Evolutionary conservation across 2,329 filamentous ascomycete species (phyloP), one percentile per base, ranked within the genome.

Genomic region (Metarhizium rileyi): DNA sequence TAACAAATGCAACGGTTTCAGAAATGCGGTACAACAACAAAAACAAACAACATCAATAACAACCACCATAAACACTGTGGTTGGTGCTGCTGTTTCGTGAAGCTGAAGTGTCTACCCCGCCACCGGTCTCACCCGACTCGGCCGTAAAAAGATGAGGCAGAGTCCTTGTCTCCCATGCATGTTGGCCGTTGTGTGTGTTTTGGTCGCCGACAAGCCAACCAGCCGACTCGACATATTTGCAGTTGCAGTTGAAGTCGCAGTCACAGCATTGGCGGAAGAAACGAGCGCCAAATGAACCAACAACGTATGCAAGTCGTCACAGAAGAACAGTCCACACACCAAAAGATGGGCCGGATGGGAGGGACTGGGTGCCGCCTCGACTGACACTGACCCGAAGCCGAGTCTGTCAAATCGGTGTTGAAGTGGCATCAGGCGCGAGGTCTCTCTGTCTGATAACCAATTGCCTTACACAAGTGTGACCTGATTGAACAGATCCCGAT

Each of bases 101-200:
- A 14, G 10, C 42, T 20, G 33, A 22, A 26, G 16, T 26, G 8
- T 30, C 16, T 26, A 4, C 26, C 42, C 18, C 42, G 26, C 42
- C 26, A 27, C 20, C 22, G 14, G 38, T 23, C 20, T 25, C 23
- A 14, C 44, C 38, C 49, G 49, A 47, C 45, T 48, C 45, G 41
- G 45, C 49, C 41, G 45, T 33, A 23, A 44, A 30, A 35, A 38
- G 10, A 38, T 16, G 20, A 42, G 38, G 20, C 4, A 7, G 16
- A 23, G 3, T 14, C 22, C 49, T 28, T 25, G 20, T 50, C 10
- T 41, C 9, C 5, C n/a, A 47, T 40, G 45, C 30, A 35, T 40
- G 40, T 30, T 41, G 23, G 30, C 22, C 22, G 22, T 38, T 38
- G n/a, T 33, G 30, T 33, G 30, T 33, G 30, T n/a, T n/a, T n/a